These are phyloP conservation scores for Paramecium tetraurelia DNA, from an alignment of 73 alveolate species.

Conservation along the genomic window DNA sequence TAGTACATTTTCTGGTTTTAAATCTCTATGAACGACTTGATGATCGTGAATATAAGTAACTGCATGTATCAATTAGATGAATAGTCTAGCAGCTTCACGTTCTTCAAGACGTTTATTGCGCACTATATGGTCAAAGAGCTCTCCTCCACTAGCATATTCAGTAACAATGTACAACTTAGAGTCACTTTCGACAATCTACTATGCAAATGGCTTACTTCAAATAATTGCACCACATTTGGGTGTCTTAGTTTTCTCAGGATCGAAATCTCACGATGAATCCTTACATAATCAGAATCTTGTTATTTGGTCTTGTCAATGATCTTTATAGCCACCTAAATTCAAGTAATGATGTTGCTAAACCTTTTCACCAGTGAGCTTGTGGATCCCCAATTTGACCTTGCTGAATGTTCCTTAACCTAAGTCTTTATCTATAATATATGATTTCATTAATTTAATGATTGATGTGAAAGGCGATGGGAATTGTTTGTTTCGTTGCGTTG, in stretches of 20 bases:
- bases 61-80: constrained; percentile 83
- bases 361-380: constrained; percentile 73
- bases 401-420: constrained; percentile 84
- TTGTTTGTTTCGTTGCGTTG: constrained; percentile 18
- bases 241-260: constrained; percentile 79
- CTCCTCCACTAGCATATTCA: constrained; percentile 95
- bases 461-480: constrained; percentile 55
- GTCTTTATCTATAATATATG: not conserved
- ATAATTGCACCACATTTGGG: constrained; percentile 71
- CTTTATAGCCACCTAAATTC: constrained; percentile 89
- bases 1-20: constrained; percentile 72
- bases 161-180: constrained; percentile 79
- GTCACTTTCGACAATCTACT: constrained; percentile 68
- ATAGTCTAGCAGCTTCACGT: constrained; percentile 84
- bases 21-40: constrained; percentile 79
- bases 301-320: constrained; percentile 87
- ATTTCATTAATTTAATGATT: constrained; percentile 27
- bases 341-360: not conserved
- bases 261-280: constrained; percentile 84
- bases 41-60: constrained; percentile 87
- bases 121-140: constrained; percentile 85
- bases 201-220: constrained; percentile 58
- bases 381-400: constrained; percentile 80
- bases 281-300: constrained; percentile 83
- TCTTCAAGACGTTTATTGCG: constrained; percentile 71